Evolutionary conservation across 2,329 filamentous ascomycete genomes (phyloP), one percentile per base, ranked within the genome.

Genomic region (Trichothecium sympodiale): DNA sequence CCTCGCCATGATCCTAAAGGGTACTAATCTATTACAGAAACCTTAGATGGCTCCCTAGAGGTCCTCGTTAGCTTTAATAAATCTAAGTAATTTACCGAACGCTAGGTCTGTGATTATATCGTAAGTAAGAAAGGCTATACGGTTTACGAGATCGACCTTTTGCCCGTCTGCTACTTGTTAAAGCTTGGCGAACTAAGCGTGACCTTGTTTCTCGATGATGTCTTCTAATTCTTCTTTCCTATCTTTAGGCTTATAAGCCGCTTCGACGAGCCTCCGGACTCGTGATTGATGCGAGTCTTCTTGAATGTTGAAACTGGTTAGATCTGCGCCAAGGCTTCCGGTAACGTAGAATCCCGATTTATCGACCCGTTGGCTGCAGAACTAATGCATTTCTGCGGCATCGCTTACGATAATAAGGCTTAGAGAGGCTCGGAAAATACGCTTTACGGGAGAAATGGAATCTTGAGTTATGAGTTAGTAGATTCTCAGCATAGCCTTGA

Each of bases 331-430:
- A 43, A 76, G 74, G 17, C 61, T 67, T 15, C 71, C 71, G 0
- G 70, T 69, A 39, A 75, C 70, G 47, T 77, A 77, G 49, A 74
- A 66, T 33, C 70, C 61, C 1, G 67, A 69, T 47, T 77, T 78
- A 52, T 72, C 60, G 5, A 65, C 70, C 41, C 68, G 57, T 16
- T 70, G 64, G 35, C 62, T 59, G 52, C 77, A 78, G 17, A 78
- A 65, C 12, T 64, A 59, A 0, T 72, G 72, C 3, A 77, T 58
- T 46, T 70, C 67, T 2, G 59, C 65, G 0, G 72, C 62, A 44
- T 71, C 68, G 46, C 53, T 64, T 37, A 74, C 64, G 5, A 72
- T 54, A 15, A 75, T n/a, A n/a, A n/a, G n/a, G n/a, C n/a, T n/a
- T n/a, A n/a, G n/a, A n/a, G n/a, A n/a, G n/a, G n/a, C n/a, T n/a